Evolutionary conservation across 1,284 basidiomycete genomes (phyloP).

Genomic region (Cutaneotrichosporon cavernicola): DNA sequence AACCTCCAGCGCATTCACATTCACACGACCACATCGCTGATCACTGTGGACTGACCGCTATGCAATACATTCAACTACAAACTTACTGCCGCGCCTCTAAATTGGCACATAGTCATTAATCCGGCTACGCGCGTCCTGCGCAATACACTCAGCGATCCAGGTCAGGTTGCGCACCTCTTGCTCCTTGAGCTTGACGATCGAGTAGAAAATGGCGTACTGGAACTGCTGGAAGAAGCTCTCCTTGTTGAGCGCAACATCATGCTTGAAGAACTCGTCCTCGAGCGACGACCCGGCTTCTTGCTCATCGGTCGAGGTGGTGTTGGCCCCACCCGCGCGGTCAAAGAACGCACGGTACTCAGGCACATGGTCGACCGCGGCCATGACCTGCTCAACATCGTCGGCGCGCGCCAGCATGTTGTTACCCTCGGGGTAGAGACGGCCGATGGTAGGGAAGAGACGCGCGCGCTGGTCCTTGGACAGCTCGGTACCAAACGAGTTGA

Average conservation of each 20-base stretch:
- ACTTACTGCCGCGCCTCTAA: constrained; percentile 41
- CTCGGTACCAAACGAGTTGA: constrained; percentile 97
- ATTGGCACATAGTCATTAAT: constrained; percentile 90
- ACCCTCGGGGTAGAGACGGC: constrained; percentile 90
- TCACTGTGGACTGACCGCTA: background rate
- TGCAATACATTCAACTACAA: constrained; percentile 16
- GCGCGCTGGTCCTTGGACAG: constrained; percentile 93
- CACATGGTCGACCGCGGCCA: constrained; percentile 80
- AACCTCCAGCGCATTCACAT: background rate
- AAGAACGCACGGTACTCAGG: constrained; percentile 91
- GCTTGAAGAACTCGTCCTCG: constrained; percentile 94
- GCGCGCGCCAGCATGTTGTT: constrained; percentile 92
- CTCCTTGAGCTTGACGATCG: constrained; percentile 95
- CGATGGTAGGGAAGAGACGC: constrained; percentile 91
- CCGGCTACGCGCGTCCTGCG: constrained; percentile 82
- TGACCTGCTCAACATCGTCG: constrained; percentile 93
- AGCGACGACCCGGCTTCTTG: constrained; percentile 57
- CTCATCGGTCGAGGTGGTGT: constrained; percentile 24
- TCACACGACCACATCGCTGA: no score
- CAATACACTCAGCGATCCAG: constrained; percentile 97
- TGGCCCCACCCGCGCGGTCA: constrained; percentile 58
- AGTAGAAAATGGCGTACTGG: constrained; percentile 89
- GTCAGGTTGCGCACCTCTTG: constrained; percentile 97
- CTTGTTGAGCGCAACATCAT: constrained; percentile 92
- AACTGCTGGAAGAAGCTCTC: constrained; percentile 92